Evolutionary conservation across 73 alveolate genomes (phyloP), one percentile per base, ranked within the genome.

Genomic region (Diophrys sp.): DNA sequence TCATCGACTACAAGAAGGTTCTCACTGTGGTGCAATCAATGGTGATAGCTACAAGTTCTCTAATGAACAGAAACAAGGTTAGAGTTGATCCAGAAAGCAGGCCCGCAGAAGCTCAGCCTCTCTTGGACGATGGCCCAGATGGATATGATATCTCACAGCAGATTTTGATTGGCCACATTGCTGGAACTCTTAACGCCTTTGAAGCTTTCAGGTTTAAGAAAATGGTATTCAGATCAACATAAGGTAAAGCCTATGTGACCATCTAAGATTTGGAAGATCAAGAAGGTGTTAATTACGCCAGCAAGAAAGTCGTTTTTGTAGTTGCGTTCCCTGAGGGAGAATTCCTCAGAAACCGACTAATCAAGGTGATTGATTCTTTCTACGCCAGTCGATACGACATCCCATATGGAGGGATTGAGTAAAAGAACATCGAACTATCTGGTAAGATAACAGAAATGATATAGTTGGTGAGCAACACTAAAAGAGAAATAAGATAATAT

Each of bases 191-290:
- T 62, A 93, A 97, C 33, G 73, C 26, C 30, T 94, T 77, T 44
- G 99, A 97, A 34, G 91, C 85, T 71, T 77, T 86, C 67, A 81
- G 96, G 75, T 82, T 94, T 57, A 79, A 89, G 69, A 92, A 95
- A 80, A 75, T 94, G 78, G 81, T 97, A 54, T 96, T 96, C 79
- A 94, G 99, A 90, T 87, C 90, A n/a, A 90, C 97, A 31, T 92
- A 95, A 89, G 98, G 96, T 29, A 92, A 96, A 69, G 97, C 96
- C 18, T 76, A 95, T 31, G 90, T 96, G 0, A 77, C 82, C 85
- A 82, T 94, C 75, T 77, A 84, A 70, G 91, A 93, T 32, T 73
- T 93, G 62, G 94, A 87, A 32, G 78, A 90, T 18, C 83, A 87
- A 53, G 73, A 81, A 32, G 76, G 75, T 57, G 93, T 91, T 74